A percentile compares a stretch with the other conserved stretches of the same genome.
phyloP scores from a whole-genome alignment of 805 yeast genomes.

The Starmerella kuoi region DNA sequence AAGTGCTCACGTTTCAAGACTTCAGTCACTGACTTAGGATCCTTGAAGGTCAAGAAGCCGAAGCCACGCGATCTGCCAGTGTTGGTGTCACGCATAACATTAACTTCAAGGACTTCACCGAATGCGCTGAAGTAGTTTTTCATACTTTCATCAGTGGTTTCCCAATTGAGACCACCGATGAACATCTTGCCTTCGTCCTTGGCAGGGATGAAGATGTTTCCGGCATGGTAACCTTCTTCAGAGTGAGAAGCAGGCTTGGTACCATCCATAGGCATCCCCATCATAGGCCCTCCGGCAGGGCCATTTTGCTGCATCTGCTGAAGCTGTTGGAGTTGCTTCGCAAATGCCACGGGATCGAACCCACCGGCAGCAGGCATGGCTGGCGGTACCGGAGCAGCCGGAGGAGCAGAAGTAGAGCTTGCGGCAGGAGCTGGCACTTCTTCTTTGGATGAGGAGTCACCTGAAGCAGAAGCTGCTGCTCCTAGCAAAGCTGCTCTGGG shows the following conservation, averaged over 20 bases:
- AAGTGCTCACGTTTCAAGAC: slow-evolving; percentile 79
- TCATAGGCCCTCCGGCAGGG: slow-evolving; percentile 1
- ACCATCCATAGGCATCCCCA: not conserved
- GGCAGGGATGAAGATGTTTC: slow-evolving; percentile 38
- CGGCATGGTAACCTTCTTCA: slow-evolving; percentile 25
- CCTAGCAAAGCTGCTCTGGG: slow-evolving; percentile 7
- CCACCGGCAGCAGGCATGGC: slow-evolving; percentile 17
- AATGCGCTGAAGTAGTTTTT: slow-evolving; percentile 71
- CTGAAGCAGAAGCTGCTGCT: slow-evolving; percentile 1
- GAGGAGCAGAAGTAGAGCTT: slow-evolving; percentile 4
- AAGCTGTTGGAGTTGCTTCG: slow-evolving; percentile 23
- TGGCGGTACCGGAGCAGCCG: slow-evolving; percentile 15
- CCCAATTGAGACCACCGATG: slow-evolving; percentile 96
- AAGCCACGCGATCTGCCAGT: slow-evolving; percentile 91
- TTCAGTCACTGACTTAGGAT: slow-evolving; percentile 69
- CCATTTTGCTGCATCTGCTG: slow-evolving; percentile 21
- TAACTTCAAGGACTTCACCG: slow-evolving; percentile 78
- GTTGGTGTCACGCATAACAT: slow-evolving; percentile 80
- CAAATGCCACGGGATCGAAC: slow-evolving; percentile 22
- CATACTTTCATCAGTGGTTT: slow-evolving; percentile 80
- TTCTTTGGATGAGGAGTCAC: not conserved
- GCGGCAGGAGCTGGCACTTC: not conserved
- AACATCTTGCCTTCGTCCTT: slow-evolving; percentile 85
- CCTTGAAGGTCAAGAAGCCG: slow-evolving; percentile 80
- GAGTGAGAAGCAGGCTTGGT: slow-evolving; percentile 17